Conservation (phyloP, 139 green algal species). For the Picochlorum sp. region DNA sequence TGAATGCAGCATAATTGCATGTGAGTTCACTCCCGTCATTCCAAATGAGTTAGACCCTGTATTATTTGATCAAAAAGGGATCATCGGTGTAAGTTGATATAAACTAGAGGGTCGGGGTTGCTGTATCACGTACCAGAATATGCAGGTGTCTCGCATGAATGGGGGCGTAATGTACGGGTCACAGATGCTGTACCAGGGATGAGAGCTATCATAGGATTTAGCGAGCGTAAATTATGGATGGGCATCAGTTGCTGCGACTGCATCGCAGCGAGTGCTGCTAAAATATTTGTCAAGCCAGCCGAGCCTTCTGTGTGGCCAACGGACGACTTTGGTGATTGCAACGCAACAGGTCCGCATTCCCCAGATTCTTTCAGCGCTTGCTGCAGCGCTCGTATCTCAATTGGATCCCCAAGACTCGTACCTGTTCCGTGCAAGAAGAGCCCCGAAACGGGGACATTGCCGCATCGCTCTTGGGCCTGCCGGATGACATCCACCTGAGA, state of each 20-base stretch:
- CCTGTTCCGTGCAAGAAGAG: constrained; percentile 28
- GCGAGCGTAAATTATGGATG: constrained; percentile 49
- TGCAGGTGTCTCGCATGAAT: too few species aligned
- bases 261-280: constrained; percentile 34
- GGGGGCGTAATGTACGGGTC: too few species aligned
- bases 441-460: not conserved
- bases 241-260: not conserved
- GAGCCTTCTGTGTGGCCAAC: constrained; percentile 50
- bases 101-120: too few species aligned
- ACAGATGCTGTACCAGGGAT: too few species aligned
- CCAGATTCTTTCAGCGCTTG: not conserved
- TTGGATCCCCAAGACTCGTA: constrained; percentile 72
- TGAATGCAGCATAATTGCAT: constrained; percentile 14
- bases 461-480: not conserved
- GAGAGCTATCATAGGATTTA: constrained; percentile 40
- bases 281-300: constrained; percentile 51
- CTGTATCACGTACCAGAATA: too few species aligned
- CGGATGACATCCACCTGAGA: constrained; percentile 37
- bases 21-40: constrained; percentile 43
- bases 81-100: too few species aligned
- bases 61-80: not conserved
- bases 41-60: constrained; percentile 29
- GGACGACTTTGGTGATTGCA: constrained; percentile 44
- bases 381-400: constrained; percentile 58
- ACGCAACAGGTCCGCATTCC: constrained; percentile 19